A percentile compares a stretch with the other conserved stretches of the same genome.
These are phyloP conservation scores for Apocynum venetum DNA, from an alignment of 257 asterid genomes.

Conservation along the genomic window DNA sequence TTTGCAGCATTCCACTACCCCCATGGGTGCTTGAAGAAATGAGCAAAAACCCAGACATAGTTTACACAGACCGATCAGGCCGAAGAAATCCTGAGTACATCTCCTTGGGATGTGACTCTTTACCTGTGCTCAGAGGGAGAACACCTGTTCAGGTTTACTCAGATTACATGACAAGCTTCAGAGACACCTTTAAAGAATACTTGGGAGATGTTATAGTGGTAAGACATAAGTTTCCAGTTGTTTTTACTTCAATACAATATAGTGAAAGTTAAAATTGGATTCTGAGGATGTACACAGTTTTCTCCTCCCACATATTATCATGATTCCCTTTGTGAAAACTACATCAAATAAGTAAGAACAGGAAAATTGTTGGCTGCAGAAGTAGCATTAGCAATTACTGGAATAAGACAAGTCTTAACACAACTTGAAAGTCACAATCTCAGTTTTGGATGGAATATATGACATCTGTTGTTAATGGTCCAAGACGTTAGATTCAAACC, in stretches of 20 bases:
- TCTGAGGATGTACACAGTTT: too few relatives aligned
- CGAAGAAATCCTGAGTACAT: constrained; percentile 85
- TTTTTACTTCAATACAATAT: too few relatives aligned
- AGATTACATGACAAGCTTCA: constrained; percentile 78
- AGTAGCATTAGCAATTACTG: too few relatives aligned
- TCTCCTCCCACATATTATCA: too few relatives aligned
- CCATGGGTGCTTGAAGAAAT: constrained; percentile 98
- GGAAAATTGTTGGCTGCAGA: too few relatives aligned
- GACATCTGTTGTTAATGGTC: too few relatives aligned
- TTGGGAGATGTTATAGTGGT: constrained; percentile 72
- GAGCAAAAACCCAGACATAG: constrained; percentile 79
- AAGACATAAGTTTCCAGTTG: constrained; percentile 22
- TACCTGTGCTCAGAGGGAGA: constrained; percentile 86
- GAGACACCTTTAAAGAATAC: constrained; percentile 59
- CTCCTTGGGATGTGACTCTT: constrained; percentile 76
- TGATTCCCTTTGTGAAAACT: too few relatives aligned
- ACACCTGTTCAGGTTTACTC: constrained; percentile 89
- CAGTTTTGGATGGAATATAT: too few relatives aligned
- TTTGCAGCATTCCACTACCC: constrained; percentile 83
- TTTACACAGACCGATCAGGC: constrained; percentile 83
- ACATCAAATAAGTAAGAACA: too few relatives aligned
- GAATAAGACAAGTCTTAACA: too few relatives aligned
- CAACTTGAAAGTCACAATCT: too few relatives aligned
- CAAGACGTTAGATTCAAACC: not conserved
- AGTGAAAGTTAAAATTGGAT: too few relatives aligned